phyloP scores from a whole-genome alignment of 75 land plant species.

The Ceratopteris richardii region DNA sequence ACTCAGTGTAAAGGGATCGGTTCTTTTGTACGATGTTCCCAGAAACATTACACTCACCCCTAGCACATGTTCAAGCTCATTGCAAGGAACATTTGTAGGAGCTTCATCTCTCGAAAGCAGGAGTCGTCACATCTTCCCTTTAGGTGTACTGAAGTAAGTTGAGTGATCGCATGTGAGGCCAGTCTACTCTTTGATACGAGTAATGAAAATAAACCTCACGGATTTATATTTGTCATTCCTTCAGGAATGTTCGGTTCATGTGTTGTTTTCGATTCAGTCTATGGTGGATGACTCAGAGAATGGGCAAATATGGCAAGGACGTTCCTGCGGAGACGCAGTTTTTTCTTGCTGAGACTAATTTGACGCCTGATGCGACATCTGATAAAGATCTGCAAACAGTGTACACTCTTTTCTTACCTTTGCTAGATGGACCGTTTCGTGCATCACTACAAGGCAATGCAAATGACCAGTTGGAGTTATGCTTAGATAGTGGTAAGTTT shows the following conservation, averaged over 20 bases:
- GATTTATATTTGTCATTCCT: no score
- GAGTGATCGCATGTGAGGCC: no score
- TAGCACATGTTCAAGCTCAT: constrained; percentile 8
- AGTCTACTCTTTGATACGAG: no score
- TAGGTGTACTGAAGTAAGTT: constrained; percentile 48
- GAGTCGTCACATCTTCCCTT: constrained; percentile 56
- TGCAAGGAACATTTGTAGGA: constrained; percentile 59
- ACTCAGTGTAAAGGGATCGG: no score
- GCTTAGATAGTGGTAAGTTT: constrained; percentile 82
- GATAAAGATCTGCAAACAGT: constrained; percentile 28
- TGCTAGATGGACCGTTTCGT: constrained; percentile 68
- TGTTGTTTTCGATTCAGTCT: constrained; percentile 74
- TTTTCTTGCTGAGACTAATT: constrained; percentile 45
- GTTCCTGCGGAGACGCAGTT: constrained; percentile 82
- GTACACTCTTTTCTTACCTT: constrained; percentile 72
- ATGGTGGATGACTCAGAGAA: constrained; percentile 93
- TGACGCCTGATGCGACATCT: constrained; percentile 3
- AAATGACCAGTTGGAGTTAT: constrained; percentile 53
- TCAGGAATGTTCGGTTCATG: constrained; percentile 64
- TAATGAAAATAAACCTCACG: no score
- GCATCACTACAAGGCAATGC: constrained; percentile 71
- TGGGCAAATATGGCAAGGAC: constrained; percentile 65
- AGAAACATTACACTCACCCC: no score
- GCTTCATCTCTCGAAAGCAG: constrained; percentile 41
- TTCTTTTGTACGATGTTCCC: no score